Conservation (phyloP, 208 protist species). For the Eutreptiella sp. region DNA sequence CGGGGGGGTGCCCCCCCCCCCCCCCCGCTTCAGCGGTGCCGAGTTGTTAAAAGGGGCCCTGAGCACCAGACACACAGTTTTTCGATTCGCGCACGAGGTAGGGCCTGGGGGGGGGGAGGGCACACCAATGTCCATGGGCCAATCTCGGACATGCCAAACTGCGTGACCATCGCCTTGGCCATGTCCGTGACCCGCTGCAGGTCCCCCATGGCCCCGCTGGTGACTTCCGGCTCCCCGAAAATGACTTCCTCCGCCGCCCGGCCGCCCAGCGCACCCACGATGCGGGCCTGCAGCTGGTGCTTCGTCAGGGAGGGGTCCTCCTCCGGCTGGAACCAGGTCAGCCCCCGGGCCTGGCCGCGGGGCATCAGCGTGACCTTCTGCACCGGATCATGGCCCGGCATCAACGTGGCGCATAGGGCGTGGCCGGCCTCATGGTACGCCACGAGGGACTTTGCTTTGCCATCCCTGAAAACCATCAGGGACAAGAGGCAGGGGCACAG, state of each 20-base stretch:
- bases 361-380: slow-evolving; percentile 67
- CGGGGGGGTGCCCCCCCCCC: too few relatives aligned
- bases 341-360: too few relatives aligned
- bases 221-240: slow-evolving; percentile 76
- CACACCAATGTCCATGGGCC: too few relatives aligned
- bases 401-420: slow-evolving; percentile 80
- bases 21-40: too few relatives aligned
- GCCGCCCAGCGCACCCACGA: slow-evolving; percentile 74
- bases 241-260: slow-evolving; percentile 88
- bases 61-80: too few relatives aligned
- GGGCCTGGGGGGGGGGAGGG: too few relatives aligned
- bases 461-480: too few relatives aligned
- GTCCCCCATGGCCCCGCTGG: slow-evolving; percentile 69
- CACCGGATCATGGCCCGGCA: slow-evolving; percentile 75
- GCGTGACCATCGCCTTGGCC: slow-evolving; percentile 67
- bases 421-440: slow-evolving; percentile 87
- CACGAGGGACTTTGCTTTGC: slow-evolving; percentile 62
- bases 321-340: neutral
- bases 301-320: slow-evolving; percentile 28
- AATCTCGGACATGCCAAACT: too few relatives aligned
- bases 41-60: too few relatives aligned
- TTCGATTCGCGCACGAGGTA: too few relatives aligned
- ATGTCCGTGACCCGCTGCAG: slow-evolving; percentile 74
- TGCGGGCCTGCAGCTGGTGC: slow-evolving; percentile 51
- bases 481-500: too few relatives aligned